Conservation (phyloP, 306 rosid species). For the Dicorynia guianensis region DNA sequence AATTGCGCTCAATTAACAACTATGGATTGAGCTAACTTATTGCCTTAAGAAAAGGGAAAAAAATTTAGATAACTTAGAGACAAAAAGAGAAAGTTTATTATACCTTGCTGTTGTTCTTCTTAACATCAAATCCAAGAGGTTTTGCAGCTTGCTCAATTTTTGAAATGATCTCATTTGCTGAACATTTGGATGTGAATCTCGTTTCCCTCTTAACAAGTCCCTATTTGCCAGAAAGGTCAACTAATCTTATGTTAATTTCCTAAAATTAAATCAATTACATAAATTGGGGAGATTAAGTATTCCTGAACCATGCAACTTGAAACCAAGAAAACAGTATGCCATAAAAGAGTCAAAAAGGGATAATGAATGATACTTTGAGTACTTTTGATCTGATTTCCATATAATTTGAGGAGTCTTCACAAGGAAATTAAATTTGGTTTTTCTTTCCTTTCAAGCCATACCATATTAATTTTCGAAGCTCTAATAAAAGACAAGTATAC, state of each 20-base stretch:
- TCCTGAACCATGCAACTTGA: constrained; percentile 28
- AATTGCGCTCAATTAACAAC: too few relatives aligned
- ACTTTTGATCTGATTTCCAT: constrained; percentile 10
- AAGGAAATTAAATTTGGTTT: not conserved
- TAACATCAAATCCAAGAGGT: constrained; percentile 91
- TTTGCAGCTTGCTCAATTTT: constrained; percentile 80
- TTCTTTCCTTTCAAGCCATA: constrained; percentile 21
- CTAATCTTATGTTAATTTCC: constrained; percentile 3
- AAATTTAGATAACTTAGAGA: constrained; percentile 8
- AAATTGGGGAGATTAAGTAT: not conserved
- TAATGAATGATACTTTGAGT: constrained; percentile 5
- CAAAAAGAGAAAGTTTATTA: constrained; percentile 16
- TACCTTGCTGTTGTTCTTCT: constrained; percentile 91
- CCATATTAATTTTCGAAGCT: constrained; percentile 9
- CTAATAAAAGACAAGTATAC: constrained; percentile 8
- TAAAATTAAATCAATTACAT: constrained; percentile 6
- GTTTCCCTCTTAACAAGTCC: constrained; percentile 87
- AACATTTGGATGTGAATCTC: constrained; percentile 86
- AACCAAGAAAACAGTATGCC: constrained; percentile 24
- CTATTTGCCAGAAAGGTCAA: constrained; percentile 51
- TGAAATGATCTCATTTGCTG: constrained; percentile 87
- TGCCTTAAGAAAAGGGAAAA: not conserved
- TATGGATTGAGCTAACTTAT: not conserved
- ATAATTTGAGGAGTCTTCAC: constrained; percentile 16
- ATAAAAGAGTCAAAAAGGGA: constrained; percentile 1